phyloP scores from a whole-genome alignment of 768 basidiomycete genomes.

The Phylloporus arenicola region DNA sequence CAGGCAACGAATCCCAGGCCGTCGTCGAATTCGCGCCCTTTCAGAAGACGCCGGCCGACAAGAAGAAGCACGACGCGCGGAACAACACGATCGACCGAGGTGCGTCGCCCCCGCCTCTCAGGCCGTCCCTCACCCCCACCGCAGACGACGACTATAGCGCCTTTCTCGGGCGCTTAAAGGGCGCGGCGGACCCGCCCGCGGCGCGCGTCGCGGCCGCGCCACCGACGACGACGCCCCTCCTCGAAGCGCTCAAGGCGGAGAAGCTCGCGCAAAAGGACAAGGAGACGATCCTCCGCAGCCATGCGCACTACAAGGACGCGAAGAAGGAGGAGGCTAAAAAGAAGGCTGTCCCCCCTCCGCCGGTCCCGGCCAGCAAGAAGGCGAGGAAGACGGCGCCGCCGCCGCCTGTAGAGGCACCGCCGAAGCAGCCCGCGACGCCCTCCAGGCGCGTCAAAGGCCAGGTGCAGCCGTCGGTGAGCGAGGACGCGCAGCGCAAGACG shows the following conservation, averaged over 20 bases:
- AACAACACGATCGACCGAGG: slow-evolving; percentile 82
- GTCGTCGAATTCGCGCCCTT: slow-evolving; percentile 93
- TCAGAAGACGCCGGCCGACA: slow-evolving; percentile 72
- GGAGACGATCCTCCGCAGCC: slow-evolving; percentile 64
- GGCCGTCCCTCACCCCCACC: too few species aligned
- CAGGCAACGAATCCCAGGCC: slow-evolving; percentile 78
- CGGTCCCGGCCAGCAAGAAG: slow-evolving; percentile 30
- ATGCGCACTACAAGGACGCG: slow-evolving; percentile 63
- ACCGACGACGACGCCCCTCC: slow-evolving; percentile 84
- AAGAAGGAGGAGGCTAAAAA: slow-evolving; percentile 40
- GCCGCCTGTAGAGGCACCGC: too few species aligned
- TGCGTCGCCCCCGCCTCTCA: background rate
- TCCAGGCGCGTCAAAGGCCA: too few species aligned
- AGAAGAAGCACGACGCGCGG: slow-evolving; percentile 75
- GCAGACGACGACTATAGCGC: slow-evolving; percentile 80
- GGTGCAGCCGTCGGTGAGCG: background rate
- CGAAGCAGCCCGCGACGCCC: too few species aligned
- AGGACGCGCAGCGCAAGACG: slow-evolving; percentile 31
- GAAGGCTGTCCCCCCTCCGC: slow-evolving; percentile 17
- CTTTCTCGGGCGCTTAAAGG: slow-evolving; percentile 70
- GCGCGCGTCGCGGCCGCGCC: slow-evolving; percentile 59
- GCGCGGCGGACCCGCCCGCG: slow-evolving; percentile 62
- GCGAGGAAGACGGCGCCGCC: slow-evolving; percentile 30
- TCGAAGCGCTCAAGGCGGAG: slow-evolving; percentile 89
- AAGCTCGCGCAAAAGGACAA: slow-evolving; percentile 61